Percentiles rank a stretch among this genome's conserved stretches.
These are phyloP conservation scores for Lipomyces mesembrius DNA, from an alignment of 805 yeast genomes.

Conservation along the genomic window DNA sequence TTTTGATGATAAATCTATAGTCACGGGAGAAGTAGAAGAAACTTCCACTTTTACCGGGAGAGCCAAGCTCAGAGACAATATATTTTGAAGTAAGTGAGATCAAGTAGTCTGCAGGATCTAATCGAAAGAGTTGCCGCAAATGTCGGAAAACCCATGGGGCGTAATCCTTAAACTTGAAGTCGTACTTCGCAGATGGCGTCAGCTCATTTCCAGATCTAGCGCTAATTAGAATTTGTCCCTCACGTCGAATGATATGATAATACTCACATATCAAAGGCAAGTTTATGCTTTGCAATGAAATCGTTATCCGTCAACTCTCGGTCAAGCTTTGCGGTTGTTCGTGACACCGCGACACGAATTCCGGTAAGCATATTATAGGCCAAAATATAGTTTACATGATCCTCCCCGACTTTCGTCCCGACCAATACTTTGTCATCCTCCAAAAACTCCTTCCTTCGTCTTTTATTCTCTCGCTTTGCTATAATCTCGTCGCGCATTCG, in stretches of 20 bases:
- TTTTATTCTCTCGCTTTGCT: slow-evolving; percentile 43
- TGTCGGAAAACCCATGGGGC: slow-evolving; percentile 93
- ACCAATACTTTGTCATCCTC: slow-evolving; percentile 58
- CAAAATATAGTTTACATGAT: slow-evolving; percentile 89
- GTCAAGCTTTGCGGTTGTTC: slow-evolving; percentile 81
- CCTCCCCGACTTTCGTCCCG: slow-evolving; percentile 86
- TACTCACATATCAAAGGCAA: slow-evolving; percentile 70
- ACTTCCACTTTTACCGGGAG: slow-evolving; percentile 97
- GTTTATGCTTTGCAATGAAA: slow-evolving; percentile 71
- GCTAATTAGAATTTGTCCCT: not conserved
- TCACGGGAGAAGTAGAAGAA: slow-evolving; percentile 95
- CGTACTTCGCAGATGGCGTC: slow-evolving; percentile 93
- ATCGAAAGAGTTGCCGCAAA: slow-evolving; percentile 73
- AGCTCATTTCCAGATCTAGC: slow-evolving; percentile 68
- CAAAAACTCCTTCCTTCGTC: slow-evolving; percentile 39
- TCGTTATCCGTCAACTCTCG: slow-evolving; percentile 71
- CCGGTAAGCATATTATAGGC: slow-evolving; percentile 98
- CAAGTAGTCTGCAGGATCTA: slow-evolving; percentile 95
- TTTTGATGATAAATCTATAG: slow-evolving; percentile 90
- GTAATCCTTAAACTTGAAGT: slow-evolving; percentile 95
- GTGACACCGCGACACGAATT: slow-evolving; percentile 89
- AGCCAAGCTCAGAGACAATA: slow-evolving; percentile 85
- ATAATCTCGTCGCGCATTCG: slow-evolving; percentile 43
- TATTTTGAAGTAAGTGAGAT: slow-evolving; percentile 92
- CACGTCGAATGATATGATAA: slow-evolving; percentile 44